These are phyloP conservation scores for Phytophthora tubulina DNA, from an alignment of 352 stramenopile species.

Conservation along the genomic window DNA sequence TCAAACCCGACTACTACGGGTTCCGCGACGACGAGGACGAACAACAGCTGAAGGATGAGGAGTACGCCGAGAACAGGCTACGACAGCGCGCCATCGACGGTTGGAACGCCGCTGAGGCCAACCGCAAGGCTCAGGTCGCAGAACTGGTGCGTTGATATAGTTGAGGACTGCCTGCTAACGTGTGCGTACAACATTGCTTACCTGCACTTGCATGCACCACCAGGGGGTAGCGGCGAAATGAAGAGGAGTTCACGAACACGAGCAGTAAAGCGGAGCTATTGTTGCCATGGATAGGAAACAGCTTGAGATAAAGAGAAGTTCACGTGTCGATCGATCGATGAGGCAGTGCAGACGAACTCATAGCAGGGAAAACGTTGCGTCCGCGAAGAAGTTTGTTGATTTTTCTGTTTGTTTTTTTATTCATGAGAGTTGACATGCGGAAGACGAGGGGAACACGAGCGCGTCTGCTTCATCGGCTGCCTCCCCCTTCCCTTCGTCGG, in stretches of 20 bases:
- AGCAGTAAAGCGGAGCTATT: background rate
- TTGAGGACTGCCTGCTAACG: conserved; percentile 10
- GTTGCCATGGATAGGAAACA: background rate
- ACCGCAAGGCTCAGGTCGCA: conserved; percentile 50
- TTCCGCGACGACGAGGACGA: conserved; percentile 76
- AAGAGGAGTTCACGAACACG: background rate
- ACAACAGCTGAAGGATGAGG: conserved; percentile 60
- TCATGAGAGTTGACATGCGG: conserved; percentile 21
- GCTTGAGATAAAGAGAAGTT: too few relatives aligned
- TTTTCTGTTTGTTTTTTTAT: conserved; percentile 40
- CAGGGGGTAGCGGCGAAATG: too few relatives aligned
- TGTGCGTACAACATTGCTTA: background rate
- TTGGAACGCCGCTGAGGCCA: conserved; percentile 62
- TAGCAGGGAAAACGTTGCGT: conserved; percentile 8
- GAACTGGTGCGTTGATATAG: conserved; percentile 38
- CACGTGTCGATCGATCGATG: too few relatives aligned
- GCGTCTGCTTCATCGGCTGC: conserved; percentile 9
- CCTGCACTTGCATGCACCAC: background rate
- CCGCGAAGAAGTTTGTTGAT: conserved; percentile 25
- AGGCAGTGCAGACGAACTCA: background rate
- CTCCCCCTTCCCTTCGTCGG: conserved; percentile 12
- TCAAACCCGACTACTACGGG: conserved; percentile 90
- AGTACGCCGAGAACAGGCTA: conserved; percentile 52
- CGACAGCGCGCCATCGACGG: conserved; percentile 59
- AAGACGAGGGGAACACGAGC: conserved; percentile 16